Evolutionary conservation across 768 basidiomycete species (phyloP).

Genomic region (Lentinula sp.): DNA sequence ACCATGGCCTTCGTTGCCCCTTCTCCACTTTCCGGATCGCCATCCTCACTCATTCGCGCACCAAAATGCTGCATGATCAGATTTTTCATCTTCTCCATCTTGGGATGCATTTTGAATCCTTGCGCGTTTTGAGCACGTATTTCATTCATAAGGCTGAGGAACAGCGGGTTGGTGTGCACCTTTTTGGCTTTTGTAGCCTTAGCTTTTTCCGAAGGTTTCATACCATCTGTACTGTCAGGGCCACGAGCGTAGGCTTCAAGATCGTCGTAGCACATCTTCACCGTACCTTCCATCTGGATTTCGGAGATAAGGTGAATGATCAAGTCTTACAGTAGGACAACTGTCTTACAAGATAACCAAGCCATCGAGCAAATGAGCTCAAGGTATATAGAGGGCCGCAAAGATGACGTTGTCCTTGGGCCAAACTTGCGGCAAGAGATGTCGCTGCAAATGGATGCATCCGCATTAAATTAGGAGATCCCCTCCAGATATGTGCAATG

Average conservation of each 20-base stretch:
- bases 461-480: slow-evolving; percentile 42
- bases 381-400: slow-evolving; percentile 8
- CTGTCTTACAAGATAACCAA: slow-evolving; percentile 76
- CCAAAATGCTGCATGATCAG: slow-evolving; percentile 80
- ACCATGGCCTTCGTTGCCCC: slow-evolving; percentile 80
- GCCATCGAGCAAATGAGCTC: slow-evolving; percentile 60
- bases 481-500: slow-evolving; percentile 34
- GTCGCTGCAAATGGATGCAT: slow-evolving; percentile 55
- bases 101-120: slow-evolving; percentile 75
- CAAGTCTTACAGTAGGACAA: not conserved
- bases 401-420: not conserved
- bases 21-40: slow-evolving; percentile 21
- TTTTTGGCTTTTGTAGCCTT: slow-evolving; percentile 34
- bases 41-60: slow-evolving; percentile 37
- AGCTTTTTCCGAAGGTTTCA: slow-evolving; percentile 25
- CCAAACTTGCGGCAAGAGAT: slow-evolving; percentile 22
- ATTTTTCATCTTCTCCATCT: slow-evolving; percentile 78
- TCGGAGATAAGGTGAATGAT: slow-evolving; percentile 4
- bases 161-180: slow-evolving; percentile 48
- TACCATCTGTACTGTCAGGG: slow-evolving; percentile 23
- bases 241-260: slow-evolving; percentile 43
- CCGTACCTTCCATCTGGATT: slow-evolving; percentile 76
- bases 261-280: slow-evolving; percentile 68
- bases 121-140: slow-evolving; percentile 51
- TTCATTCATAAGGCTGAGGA: slow-evolving; percentile 61